Base-by-base conservation (phyloP, 1,139 yeast genomes). In the Suhomyces coccinellae region DNA sequence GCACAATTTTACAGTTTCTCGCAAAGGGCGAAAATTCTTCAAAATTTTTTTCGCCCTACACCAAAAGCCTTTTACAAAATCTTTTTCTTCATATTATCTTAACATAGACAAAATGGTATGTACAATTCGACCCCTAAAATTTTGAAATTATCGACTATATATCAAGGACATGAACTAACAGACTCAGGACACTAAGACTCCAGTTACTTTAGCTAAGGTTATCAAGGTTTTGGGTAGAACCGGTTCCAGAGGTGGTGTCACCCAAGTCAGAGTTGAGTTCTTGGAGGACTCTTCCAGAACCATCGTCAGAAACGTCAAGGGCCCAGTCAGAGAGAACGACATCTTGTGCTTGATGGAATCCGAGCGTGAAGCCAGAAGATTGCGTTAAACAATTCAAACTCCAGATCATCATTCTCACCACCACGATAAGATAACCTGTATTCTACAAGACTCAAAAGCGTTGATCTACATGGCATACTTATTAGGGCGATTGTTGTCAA, bases 231-330 rank as follows among this genome's bases (percentile, higher is more conserved):
- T 93, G 78, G 98, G 98, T 76, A 90, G 98, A 82, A 91, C 98
- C 85, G 98, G 97, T 74, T 91, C 97, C 74, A 91, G 98, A 83
- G 99, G 99, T 86, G 98, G 97, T 86, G 99, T 93, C 79, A 93
- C 98, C 79, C 99, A 93, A 81, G 98, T 93, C 76, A 91, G 99
- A 80, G 98, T 93, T 69, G 98, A 93, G 80, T 93, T 93, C 87
- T 84, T 93, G 76, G 98, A 91, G 77, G 98, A 93, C 75, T 80
- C 95, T 68, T 81, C 96, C 76, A 90, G 98, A 85, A 87, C 97
- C 71, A 91, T 93, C 71, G 97, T 93, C 82, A 90, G 99, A 87
- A 93, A 93, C 85, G 99, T 93, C 77, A 93, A 85, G 82, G 99
- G 99, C 69, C 97, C 99, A 77, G 98, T 91, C 75, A 89, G 98